Evolutionary conservation across 1,284 basidiomycete species (phyloP).

Genomic region (Psilocybe mexicana): DNA sequence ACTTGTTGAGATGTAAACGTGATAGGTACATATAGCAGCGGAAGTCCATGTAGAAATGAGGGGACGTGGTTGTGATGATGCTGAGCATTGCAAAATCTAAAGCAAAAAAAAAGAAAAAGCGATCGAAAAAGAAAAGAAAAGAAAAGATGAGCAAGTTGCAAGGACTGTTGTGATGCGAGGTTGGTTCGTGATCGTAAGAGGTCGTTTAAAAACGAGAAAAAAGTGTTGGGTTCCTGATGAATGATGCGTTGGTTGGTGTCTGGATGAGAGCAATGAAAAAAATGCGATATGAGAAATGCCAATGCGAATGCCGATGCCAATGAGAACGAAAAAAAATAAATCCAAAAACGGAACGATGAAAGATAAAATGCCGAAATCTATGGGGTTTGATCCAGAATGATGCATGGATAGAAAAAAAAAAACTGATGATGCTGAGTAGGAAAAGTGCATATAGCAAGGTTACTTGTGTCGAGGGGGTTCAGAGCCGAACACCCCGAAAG

Average conservation of each 20-base stretch:
- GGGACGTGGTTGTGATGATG: too few relatives aligned
- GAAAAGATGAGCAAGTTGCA: not conserved
- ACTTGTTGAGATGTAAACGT: too few relatives aligned
- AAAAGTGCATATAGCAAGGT: not conserved
- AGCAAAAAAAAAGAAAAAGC: not conserved
- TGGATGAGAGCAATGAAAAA: too few relatives aligned
- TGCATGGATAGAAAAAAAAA: not conserved
- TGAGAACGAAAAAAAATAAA: not conserved
- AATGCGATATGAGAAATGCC: not conserved
- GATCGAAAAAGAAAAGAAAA: not conserved
- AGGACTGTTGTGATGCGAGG: not conserved
- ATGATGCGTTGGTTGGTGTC: too few relatives aligned
- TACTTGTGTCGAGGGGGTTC: not conserved
- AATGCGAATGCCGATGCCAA: too few relatives aligned
- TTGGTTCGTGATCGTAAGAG: not conserved
- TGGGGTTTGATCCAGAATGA: not conserved
- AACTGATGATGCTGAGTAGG: not conserved
- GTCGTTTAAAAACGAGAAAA: not conserved
- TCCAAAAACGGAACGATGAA: not conserved
- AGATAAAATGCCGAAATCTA: not conserved
- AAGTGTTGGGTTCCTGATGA: too few relatives aligned
- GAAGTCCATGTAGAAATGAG: too few relatives aligned
- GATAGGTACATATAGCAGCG: too few relatives aligned
- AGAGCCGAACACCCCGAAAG: not conserved
- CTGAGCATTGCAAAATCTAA: too few relatives aligned